These are phyloP conservation scores for Canna indica DNA, from an alignment of 176 grass and related monocot genomes.

Conservation along the genomic window DNA sequence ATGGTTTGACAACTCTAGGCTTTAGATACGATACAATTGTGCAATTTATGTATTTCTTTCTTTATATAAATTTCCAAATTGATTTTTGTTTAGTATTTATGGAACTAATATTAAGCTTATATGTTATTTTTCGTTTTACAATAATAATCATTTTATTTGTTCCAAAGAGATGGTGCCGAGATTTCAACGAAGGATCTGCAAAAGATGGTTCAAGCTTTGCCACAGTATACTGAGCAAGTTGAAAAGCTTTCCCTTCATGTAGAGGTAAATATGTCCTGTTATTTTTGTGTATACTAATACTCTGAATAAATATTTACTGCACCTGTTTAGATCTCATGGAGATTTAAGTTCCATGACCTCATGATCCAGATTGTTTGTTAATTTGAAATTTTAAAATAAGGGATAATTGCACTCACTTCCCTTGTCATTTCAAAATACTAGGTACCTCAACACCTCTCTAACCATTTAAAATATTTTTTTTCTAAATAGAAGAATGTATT, in stretches of 20 bases:
- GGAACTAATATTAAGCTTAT: not conserved
- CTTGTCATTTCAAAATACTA: too few species aligned
- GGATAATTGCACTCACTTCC: too few species aligned
- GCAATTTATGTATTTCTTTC: too few species aligned
- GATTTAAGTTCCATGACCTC: not conserved
- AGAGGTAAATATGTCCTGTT: conserved; percentile 37
- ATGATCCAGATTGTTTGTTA: too few species aligned
- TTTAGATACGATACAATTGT: too few species aligned
- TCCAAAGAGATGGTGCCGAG: conserved; percentile 71
- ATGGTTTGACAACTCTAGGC: too few species aligned
- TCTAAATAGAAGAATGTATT: too few species aligned
- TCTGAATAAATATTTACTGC: conserved; percentile 17
- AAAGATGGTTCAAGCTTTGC: conserved; percentile 92
- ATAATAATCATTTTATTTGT: not conserved
- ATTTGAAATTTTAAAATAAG: too few species aligned
- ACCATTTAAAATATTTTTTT: too few species aligned
- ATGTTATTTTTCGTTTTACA: not conserved
- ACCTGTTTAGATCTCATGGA: not conserved
- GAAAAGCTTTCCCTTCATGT: conserved; percentile 90
- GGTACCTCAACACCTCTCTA: too few species aligned
- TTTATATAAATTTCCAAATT: too few species aligned
- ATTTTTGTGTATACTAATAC: not conserved
- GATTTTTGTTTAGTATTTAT: not conserved
- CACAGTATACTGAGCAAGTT: conserved; percentile 85
- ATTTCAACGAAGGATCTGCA: conserved; percentile 89